A percentile compares a stretch with the other conserved stretches of the same genome.
These are phyloP conservation scores for Ganoderma sp. DNA, from an alignment of 1,284 basidiomycete species.

Conservation along the genomic window DNA sequence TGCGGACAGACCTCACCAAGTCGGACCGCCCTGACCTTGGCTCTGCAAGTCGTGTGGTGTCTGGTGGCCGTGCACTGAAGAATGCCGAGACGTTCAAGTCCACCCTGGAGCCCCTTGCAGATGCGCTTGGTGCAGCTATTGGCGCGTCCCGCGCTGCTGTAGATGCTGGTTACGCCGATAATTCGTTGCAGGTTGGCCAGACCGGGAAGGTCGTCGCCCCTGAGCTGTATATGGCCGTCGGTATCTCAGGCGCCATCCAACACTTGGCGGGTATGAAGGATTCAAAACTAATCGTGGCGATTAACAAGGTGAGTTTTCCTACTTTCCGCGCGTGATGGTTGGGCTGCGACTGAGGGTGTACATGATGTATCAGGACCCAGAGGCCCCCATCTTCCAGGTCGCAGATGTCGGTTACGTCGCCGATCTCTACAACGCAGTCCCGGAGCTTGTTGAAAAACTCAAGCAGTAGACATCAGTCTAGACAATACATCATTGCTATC, in stretches of 20 bases:
- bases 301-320: slow-evolving; percentile 82
- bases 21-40: slow-evolving; percentile 95
- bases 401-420: slow-evolving; percentile 96
- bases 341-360: slow-evolving; percentile 5
- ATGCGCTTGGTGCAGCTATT: slow-evolving; percentile 92
- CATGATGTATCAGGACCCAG: slow-evolving; percentile 73
- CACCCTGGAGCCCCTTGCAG: slow-evolving; percentile 92
- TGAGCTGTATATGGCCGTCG: slow-evolving; percentile 94
- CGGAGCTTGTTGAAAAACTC: slow-evolving; percentile 86
- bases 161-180: slow-evolving; percentile 98
- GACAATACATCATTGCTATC: slow-evolving; percentile 3
- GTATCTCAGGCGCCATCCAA: slow-evolving; percentile 98
- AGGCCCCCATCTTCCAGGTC: slow-evolving; percentile 99
- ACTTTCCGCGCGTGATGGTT: background rate
- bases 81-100: slow-evolving; percentile 91
- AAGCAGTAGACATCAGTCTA: slow-evolving; percentile 45
- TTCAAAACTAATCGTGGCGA: slow-evolving; percentile 96
- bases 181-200: slow-evolving; percentile 98
- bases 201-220: slow-evolving; percentile 97
- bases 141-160: slow-evolving; percentile 98
- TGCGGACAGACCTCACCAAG: slow-evolving; percentile 87
- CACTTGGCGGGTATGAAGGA: slow-evolving; percentile 99
- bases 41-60: slow-evolving; percentile 88
- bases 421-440: slow-evolving; percentile 89
- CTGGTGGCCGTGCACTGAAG: slow-evolving; percentile 96